phyloP scores from a whole-genome alignment of 1,139 yeast genomes.

The Ogataea hybrid region DNA sequence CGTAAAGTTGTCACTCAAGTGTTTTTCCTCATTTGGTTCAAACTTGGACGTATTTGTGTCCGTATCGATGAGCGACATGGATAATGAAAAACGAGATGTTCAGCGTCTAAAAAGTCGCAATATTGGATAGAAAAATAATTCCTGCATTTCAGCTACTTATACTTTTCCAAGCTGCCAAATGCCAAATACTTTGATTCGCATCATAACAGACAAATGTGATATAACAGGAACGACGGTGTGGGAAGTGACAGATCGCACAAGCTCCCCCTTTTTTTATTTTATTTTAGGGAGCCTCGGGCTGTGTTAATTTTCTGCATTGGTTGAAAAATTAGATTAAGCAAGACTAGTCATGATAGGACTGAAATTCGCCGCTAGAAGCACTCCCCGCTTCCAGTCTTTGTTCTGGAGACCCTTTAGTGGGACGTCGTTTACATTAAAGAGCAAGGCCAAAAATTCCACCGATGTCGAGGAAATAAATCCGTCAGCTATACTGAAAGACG shows the following conservation, averaged over 20 bases:
- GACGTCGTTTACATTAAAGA: conserved; percentile 4
- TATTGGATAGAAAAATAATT: neutral
- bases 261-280: conserved; percentile 2
- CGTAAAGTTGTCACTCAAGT: conserved; percentile 10
- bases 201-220: conserved; percentile 5
- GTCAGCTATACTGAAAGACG: conserved; percentile 35
- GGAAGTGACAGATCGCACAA: conserved; percentile 3
- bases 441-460: conserved; percentile 7
- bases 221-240: conserved; percentile 1
- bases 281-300: conserved; percentile 1
- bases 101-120: conserved; percentile 1
- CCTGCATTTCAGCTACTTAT: conserved; percentile 1
- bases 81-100: neutral
- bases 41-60: conserved; percentile 3
- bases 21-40: neutral
- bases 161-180: neutral
- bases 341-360: neutral
- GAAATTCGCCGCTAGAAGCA: neutral
- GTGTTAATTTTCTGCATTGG: neutral
- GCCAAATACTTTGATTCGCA: neutral
- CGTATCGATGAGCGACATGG: conserved; percentile 10
- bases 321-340: neutral
- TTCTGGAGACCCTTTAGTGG: neutral
- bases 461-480: conserved; percentile 36
- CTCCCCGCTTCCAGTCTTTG: neutral